phyloP scores from a whole-genome alignment of 345 rosid species.

The Physaria fendleri region DNA sequence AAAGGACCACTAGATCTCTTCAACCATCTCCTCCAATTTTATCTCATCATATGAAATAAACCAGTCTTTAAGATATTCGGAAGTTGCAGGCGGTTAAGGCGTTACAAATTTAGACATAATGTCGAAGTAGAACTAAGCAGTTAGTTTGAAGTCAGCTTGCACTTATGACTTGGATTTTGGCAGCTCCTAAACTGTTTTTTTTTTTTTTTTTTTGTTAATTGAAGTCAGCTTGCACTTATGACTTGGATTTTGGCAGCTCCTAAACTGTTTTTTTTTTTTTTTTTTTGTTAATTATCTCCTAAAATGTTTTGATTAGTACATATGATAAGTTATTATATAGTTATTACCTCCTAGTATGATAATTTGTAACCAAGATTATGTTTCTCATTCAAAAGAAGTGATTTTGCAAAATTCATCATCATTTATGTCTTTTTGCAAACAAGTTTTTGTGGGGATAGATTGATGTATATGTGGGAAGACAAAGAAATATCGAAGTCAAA shows the following conservation, averaged over 20 bases:
- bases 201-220: too few species aligned
- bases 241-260: neutral
- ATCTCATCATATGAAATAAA: neutral
- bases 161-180: neutral
- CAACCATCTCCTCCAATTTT: neutral
- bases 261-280: too few species aligned
- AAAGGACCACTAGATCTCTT: constrained; percentile 18
- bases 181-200: too few species aligned
- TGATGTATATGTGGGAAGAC: constrained; percentile 25
- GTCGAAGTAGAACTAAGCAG: neutral
- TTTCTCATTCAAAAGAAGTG: constrained; percentile 1
- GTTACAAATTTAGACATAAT: neutral
- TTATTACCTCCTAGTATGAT: too few species aligned
- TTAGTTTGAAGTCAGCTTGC: neutral
- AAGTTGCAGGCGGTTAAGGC: too few species aligned
- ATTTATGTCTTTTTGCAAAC: constrained; percentile 18
- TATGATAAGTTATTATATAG: neutral
- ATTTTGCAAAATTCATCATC: neutral
- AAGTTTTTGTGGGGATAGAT: constrained; percentile 20
- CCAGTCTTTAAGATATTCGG: too few species aligned
- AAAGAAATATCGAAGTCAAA: constrained; percentile 22
- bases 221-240: neutral
- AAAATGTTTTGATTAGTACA: too few species aligned
- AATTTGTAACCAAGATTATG: neutral
- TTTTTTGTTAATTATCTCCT: too few species aligned